These are phyloP conservation scores for Fusarium floridanum DNA, from an alignment of 2,329 filamentous ascomycete species.

Conservation along the genomic window DNA sequence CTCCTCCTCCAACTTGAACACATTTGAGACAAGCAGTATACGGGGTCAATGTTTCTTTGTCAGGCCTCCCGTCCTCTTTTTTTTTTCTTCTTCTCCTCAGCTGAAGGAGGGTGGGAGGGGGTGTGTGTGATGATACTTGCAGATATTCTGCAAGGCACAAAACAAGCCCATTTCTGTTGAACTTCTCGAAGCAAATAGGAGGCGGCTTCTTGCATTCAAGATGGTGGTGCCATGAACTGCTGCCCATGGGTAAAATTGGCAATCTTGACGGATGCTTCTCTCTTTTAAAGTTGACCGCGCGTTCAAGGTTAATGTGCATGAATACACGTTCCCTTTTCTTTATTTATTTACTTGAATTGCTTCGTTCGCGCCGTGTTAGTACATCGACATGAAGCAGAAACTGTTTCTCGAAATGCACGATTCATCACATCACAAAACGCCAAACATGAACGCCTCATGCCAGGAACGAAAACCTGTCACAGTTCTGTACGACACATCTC, in stretches of 20 bases:
- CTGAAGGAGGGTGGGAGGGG: neutral
- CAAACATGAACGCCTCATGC: neutral
- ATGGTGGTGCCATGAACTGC: slow-evolving; percentile 1
- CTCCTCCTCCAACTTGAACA: too few relatives aligned
- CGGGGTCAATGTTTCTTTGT: neutral
- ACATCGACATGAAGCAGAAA: neutral
- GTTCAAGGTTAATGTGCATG: neutral
- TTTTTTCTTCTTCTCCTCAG: neutral
- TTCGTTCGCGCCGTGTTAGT: neutral
- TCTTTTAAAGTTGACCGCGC: neutral
- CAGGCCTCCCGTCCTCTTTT: neutral
- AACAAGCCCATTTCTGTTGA: neutral
- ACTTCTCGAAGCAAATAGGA: neutral
- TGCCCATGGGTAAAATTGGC: neutral
- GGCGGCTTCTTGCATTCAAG: neutral
- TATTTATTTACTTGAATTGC: too few relatives aligned
- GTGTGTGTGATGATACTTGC: neutral
- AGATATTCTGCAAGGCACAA: slow-evolving; percentile 23
- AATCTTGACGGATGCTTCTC: neutral
- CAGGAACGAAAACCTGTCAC: neutral
- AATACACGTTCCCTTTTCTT: neutral
- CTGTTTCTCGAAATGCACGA: neutral
- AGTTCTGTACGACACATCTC: neutral
- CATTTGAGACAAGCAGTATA: neutral
- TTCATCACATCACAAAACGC: neutral